Conservation (phyloP, 805 yeast species). For the Candida easanensis region DNA sequence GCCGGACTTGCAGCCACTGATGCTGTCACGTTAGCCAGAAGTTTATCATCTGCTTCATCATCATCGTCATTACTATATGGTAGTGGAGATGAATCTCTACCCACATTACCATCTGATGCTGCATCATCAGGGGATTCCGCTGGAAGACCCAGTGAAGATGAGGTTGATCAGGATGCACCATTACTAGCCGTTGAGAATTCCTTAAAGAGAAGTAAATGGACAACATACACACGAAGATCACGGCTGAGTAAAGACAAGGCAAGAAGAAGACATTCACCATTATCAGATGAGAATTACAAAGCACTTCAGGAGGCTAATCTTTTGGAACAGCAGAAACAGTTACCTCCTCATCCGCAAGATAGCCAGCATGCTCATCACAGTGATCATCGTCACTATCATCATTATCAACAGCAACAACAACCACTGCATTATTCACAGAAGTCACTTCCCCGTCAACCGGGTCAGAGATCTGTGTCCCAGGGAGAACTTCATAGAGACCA, state of each 20-base stretch:
- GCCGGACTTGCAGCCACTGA: conserved; percentile 80
- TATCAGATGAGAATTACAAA: conserved; percentile 11
- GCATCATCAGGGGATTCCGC: background rate
- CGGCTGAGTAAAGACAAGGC: conserved; percentile 15
- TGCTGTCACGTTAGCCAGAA: conserved; percentile 79
- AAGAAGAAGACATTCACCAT: conserved; percentile 14
- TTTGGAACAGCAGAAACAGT: conserved; percentile 2
- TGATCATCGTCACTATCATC: conserved; percentile 4
- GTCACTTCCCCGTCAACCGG: conserved; percentile 8
- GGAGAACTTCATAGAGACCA: background rate
- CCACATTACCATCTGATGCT: background rate
- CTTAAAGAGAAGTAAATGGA: conserved; percentile 46
- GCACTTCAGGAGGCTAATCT: conserved; percentile 1
- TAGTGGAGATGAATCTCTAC: conserved; percentile 1
- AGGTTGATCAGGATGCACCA: conserved; percentile 27
- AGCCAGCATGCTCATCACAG: background rate
- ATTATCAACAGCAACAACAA: conserved; percentile 1
- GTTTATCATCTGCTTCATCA: conserved; percentile 67
- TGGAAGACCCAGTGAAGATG: conserved; percentile 10
- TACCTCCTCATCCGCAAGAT: conserved; percentile 7
- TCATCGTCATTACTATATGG: conserved; percentile 35
- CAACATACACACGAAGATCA: conserved; percentile 45
- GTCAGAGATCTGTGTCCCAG: conserved; percentile 8
- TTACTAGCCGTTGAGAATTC: conserved; percentile 28
- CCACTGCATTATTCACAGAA: conserved; percentile 4